Base-by-base conservation (phyloP, 306 rosid genomes). In the Phaseolus lunatus region DNA sequence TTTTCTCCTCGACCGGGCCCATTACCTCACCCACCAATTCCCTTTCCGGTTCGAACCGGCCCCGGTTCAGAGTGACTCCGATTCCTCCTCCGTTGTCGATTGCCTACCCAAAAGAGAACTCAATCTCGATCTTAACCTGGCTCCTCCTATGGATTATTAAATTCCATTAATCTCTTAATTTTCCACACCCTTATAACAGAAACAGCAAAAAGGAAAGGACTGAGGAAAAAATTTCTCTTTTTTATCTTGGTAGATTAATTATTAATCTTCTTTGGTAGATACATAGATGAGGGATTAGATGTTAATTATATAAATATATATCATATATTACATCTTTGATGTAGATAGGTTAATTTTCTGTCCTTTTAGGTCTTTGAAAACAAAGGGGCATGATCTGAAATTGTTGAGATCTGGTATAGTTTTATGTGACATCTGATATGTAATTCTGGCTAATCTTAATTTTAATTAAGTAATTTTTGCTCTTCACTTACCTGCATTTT, bases 111-210 rank as follows among this genome's bases (percentile, higher is more conserved):
- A 65, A 7, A 67, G 62, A 78, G 79, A 43, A 3, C 83, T 90
- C 29, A 87, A 88, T 70, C 92, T 90, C 16, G 92, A 90, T 83
- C 94, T 90, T 26, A 90, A 90, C 78, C 82, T 90, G 0, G 90
- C 94, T 65, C 90, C 91, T 1, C 94, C 94, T 0, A 52, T 70
- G 82, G 92, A 90, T 23, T 76, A 56, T 72, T 89, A 26, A 26
- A 54, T 3, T 1, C 7, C 64, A 77, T 9, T 11, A 3, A 10
- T 56, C 31, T 56, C 26, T 56, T 56, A 9, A 22, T 7, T 37
- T 27, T 18, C 5, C 57, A 52, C n/a, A 79, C 66, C 29, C 26
- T 24, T 9, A 16, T 14, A n/a, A 52, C 43, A 12, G 11, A 52
- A 53, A 69, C 52, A 62, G 19, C 39, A 29, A 4, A 58, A 54